These are phyloP conservation scores for Rhexocercosporidium sp. DNA, from an alignment of 2,329 filamentous ascomycete genomes.

Conservation along the genomic window DNA sequence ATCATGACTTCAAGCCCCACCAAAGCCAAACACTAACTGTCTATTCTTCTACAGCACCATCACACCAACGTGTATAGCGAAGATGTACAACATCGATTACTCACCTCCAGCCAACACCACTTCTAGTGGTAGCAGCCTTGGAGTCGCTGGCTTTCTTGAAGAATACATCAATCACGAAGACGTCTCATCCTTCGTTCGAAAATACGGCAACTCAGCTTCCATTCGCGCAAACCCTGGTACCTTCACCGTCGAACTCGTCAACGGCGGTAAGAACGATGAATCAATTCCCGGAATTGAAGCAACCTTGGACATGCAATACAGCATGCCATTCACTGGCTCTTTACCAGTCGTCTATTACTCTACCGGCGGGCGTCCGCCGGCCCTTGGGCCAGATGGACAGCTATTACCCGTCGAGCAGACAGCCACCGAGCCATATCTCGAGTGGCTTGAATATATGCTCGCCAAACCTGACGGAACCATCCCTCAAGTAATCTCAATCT, in stretches of 20 bases:
- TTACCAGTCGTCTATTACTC: conserved; percentile 58
- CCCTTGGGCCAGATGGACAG: conserved; percentile 44
- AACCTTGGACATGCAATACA: conserved; percentile 62
- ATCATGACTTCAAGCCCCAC: background rate
- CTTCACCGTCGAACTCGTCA: conserved; percentile 44
- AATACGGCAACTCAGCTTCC: conserved; percentile 49
- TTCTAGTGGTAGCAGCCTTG: conserved; percentile 65
- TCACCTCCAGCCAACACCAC: conserved; percentile 43
- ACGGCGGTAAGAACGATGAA: conserved; percentile 53
- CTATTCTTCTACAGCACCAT: conserved; percentile 19
- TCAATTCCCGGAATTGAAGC: conserved; percentile 51
- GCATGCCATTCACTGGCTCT: conserved; percentile 57
- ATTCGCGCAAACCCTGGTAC: conserved; percentile 42
- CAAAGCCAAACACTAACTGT: background rate
- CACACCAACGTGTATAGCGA: conserved; percentile 39
- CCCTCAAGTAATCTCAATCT: conserved; percentile 67
- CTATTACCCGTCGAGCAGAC: conserved; percentile 44
- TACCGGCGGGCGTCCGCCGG: conserved; percentile 58
- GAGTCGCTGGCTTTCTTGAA: conserved; percentile 56
- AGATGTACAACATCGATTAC: conserved; percentile 41
- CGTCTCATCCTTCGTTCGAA: conserved; percentile 49
- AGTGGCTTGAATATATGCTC: conserved; percentile 62
- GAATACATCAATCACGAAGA: conserved; percentile 43
- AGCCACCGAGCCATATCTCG: conserved; percentile 69
- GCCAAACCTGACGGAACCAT: conserved; percentile 52